phyloP scores from a whole-genome alignment of 192 early-diverging fungal species.

The Podila clonocystis region DNA sequence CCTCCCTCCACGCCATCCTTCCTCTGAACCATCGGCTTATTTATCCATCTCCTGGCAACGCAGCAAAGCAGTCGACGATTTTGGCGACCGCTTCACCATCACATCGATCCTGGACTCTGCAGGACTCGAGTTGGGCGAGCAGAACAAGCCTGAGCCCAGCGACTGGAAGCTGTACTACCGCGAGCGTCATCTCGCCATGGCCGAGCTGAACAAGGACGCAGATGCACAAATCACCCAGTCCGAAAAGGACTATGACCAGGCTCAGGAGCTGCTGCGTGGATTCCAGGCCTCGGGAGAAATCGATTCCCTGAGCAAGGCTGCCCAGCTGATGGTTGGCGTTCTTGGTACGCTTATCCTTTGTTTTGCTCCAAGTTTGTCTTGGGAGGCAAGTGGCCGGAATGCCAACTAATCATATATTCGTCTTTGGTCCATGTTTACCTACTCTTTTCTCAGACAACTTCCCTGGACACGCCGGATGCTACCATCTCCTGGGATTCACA shows the following conservation, averaged over 20 bases:
- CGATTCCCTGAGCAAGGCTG: constrained; percentile 51
- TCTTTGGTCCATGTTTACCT: not conserved
- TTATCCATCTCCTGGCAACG: not conserved
- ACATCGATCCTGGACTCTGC: constrained; percentile 57
- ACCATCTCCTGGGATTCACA: constrained; percentile 63
- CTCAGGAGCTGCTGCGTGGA: constrained; percentile 50
- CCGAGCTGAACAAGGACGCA: constrained; percentile 40
- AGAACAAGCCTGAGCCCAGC: constrained; percentile 54
- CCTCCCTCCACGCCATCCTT: not conserved
- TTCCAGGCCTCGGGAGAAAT: constrained; percentile 57
- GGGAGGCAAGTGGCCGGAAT: not conserved
- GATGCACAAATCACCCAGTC: constrained; percentile 51
- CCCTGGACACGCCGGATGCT: constrained; percentile 63
- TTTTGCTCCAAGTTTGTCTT: too few relatives aligned
- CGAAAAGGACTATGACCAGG: constrained; percentile 55
- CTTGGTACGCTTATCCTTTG: constrained; percentile 41
- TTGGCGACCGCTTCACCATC: constrained; percentile 62
- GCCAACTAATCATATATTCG: not conserved
- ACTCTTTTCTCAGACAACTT: constrained; percentile 49
- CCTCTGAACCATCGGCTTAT: not conserved
- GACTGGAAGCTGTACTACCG: constrained; percentile 60
- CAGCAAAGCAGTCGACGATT: constrained; percentile 63
- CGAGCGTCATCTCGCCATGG: constrained; percentile 40
- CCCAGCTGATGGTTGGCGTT: constrained; percentile 58
- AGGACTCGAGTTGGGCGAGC: constrained; percentile 54